Base-by-base conservation (phyloP, 768 basidiomycete genomes). In the Leccinellum albellum region DNA sequence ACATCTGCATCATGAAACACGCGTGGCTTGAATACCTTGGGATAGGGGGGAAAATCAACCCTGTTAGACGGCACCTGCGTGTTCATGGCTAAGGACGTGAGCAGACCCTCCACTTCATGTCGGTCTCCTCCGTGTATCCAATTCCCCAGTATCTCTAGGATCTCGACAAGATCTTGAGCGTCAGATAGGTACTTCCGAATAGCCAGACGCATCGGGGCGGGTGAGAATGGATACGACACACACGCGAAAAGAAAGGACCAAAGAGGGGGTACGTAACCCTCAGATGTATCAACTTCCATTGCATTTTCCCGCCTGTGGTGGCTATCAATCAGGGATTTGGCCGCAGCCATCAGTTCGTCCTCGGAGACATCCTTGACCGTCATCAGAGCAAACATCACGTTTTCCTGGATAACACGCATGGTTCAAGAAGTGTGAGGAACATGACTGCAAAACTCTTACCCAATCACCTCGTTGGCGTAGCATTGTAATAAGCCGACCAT, bases 321-420 rank as follows among this genome's bases (percentile, higher is more conserved):
- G 17, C 67, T 69, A 10, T 68, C 70, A 14, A 81, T 67, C 20
- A 86, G 76, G 14, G 68, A 62, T 46, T 74, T 75, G 3, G 90
- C 75, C 3, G 78, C 72, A 29, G 79, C 76, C 23, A 89, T 75
- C 37, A 91, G 67, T 59, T 89, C 86, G 15, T 74, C 64, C 68
- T 92, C 89, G 2, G 85, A 74, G 55, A 93, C 62, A 66, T 93
- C 90, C 6, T 75, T 65, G 20, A 91, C 83, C 2, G 66, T 73
- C 3, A 73, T 69, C 49, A 91, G 70, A 31, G 87, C 79, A 13
- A 83, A 61, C 56, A 79, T 66, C 44, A 89, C 75, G 33, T 69
- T 73, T 61, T 72, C 72, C 70, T 72, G 53, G 31, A 35, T 21
- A 9, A 48, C 24, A 7, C 40, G 14, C 55, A 23, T 58, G 53